Conservation (phyloP, 2,329 filamentous ascomycete species). For the Dactylellina cionopaga region DNA sequence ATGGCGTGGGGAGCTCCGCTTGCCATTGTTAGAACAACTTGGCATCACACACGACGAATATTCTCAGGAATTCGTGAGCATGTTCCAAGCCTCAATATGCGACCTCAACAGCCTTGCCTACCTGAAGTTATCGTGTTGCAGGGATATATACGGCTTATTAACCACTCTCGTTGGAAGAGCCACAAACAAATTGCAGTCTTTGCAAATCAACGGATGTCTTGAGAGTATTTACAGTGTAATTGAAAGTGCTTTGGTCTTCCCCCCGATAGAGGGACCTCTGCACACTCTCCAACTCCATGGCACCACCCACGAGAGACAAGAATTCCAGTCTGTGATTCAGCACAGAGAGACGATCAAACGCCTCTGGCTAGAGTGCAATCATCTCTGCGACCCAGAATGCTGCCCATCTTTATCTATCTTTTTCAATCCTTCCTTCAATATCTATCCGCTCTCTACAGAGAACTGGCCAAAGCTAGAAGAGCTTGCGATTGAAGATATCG, state of each 20-base stretch:
- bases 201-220: neutral
- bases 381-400: slow-evolving; percentile 12
- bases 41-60: slow-evolving; percentile 19
- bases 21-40: slow-evolving; percentile 5
- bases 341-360: slow-evolving; percentile 1
- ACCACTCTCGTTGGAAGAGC: neutral
- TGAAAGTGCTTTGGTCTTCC: too few species aligned
- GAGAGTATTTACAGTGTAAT: too few species aligned
- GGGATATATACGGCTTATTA: neutral
- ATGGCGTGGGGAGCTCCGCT: neutral
- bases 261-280: neutral
- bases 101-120: neutral
- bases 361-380: slow-evolving; percentile 25
- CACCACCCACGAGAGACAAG: neutral
- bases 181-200: neutral
- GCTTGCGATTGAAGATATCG: slow-evolving; percentile 17
- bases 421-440: slow-evolving; percentile 5
- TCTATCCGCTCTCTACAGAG: neutral
- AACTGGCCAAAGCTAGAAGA: slow-evolving; percentile 23
- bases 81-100: neutral
- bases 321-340: slow-evolving; percentile 9
- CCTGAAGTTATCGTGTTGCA: slow-evolving; percentile 1
- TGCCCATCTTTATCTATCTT: slow-evolving; percentile 25
- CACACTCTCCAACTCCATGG: slow-evolving; percentile 22
- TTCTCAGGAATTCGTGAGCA: slow-evolving; percentile 1